Conservation (phyloP, 768 basidiomycete genomes). For the Suillus sp. region DNA sequence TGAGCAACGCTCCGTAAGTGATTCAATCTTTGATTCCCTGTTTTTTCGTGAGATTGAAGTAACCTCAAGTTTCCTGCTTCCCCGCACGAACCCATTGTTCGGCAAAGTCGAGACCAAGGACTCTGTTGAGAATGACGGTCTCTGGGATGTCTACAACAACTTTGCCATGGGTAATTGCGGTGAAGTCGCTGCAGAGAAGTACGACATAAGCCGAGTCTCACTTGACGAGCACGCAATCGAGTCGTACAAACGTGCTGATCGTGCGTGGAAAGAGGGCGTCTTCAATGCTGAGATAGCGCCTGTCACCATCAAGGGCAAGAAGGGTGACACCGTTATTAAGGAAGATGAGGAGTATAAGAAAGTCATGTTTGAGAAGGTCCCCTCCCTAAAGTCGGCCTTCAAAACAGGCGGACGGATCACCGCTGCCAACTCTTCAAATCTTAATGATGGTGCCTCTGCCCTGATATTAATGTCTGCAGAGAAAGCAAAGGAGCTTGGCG, state of each 20-base stretch:
- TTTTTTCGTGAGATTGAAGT: conserved; percentile 9
- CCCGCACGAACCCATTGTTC: conserved; percentile 79
- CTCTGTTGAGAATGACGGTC: conserved; percentile 88
- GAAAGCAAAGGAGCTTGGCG: conserved; percentile 87
- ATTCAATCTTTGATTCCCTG: conserved; percentile 8
- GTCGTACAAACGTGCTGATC: conserved; percentile 91
- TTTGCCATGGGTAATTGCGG: conserved; percentile 98
- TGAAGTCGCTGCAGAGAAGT: conserved; percentile 81
- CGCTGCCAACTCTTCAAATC: conserved; percentile 91
- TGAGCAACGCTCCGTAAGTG: conserved; percentile 97
- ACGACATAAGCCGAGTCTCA: conserved; percentile 80
- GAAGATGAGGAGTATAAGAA: conserved; percentile 99
- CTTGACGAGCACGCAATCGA: conserved; percentile 92
- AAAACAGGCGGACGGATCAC: conserved; percentile 89
- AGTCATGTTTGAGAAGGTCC: conserved; percentile 92
- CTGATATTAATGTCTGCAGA: conserved; percentile 92
- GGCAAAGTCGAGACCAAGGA: conserved; percentile 89
- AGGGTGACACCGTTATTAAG: conserved; percentile 83
- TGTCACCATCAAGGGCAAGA: conserved; percentile 90
- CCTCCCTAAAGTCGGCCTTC: conserved; percentile 86
- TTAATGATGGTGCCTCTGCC: conserved; percentile 97
- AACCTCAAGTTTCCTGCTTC: conserved; percentile 68
- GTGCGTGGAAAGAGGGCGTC: conserved; percentile 84
- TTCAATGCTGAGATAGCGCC: conserved; percentile 90
- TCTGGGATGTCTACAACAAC: conserved; percentile 97